phyloP scores from a whole-genome alignment of 106 monocot genomes.

The Vanilla planifolia region DNA sequence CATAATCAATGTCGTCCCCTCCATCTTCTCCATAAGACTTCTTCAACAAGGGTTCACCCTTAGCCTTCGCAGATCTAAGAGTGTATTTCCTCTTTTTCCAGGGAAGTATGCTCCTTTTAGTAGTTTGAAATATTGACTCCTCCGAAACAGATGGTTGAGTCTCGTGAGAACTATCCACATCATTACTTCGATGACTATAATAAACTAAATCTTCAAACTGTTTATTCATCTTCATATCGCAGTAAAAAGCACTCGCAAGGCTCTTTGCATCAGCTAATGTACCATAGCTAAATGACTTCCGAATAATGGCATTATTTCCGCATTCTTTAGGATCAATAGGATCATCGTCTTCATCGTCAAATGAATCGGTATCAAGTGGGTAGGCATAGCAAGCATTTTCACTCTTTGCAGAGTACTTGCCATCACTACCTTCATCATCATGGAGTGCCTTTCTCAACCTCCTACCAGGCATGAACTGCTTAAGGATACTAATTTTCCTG shows the following conservation, averaged over 20 bases:
- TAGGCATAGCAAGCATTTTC: not conserved
- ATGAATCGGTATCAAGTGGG: not conserved
- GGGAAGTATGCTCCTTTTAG: constrained; percentile 38
- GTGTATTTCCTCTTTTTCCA: constrained; percentile 49
- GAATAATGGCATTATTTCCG: constrained; percentile 25
- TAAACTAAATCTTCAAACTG: constrained; percentile 37
- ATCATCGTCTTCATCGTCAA: constrained; percentile 24
- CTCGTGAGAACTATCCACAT: constrained; percentile 19
- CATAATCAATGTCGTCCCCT: constrained; percentile 86
- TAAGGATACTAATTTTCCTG: constrained; percentile 46
- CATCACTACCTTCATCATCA: constrained; percentile 42
- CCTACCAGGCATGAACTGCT: constrained; percentile 28
- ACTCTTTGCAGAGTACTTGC: not conserved
- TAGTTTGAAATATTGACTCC: not conserved
- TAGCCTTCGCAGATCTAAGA: constrained; percentile 50
- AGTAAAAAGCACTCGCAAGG: constrained; percentile 5
- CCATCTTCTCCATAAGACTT: constrained; percentile 62
- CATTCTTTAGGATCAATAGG: constrained; percentile 34
- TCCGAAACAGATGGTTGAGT: constrained; percentile 12
- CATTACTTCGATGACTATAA: constrained; percentile 40
- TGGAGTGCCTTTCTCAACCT: constrained; percentile 23
- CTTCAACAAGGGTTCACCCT: constrained; percentile 79
- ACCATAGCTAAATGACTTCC: constrained; percentile 90
- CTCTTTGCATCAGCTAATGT: constrained; percentile 50
- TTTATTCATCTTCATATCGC: not conserved